Percentiles rank a stretch among this genome's conserved stretches.
Conservation (phyloP, 257 asterid species). For the Leptodermis oblonga region DNA sequence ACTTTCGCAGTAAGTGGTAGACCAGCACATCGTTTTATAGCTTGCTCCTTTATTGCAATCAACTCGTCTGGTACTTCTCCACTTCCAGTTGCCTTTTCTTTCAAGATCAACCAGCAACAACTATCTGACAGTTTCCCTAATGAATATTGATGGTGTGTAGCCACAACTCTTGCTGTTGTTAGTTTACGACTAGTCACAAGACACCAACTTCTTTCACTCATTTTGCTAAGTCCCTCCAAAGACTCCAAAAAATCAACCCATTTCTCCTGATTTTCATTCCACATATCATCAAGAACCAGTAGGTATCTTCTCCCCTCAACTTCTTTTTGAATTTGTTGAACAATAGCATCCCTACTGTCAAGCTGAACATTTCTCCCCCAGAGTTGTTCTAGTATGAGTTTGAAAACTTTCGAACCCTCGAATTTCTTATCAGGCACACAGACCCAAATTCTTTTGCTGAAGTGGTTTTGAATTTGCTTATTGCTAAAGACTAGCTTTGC, state of each 20-base stretch:
- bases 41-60: not conserved
- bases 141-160: not conserved
- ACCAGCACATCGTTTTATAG: not conserved
- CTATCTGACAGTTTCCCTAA: not conserved
- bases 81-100: not conserved
- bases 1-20: conserved; percentile 13
- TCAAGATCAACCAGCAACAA: conserved; percentile 6
- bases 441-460: conserved; percentile 19
- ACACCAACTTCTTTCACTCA: not conserved
- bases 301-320: conserved; percentile 7
- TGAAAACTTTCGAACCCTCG: conserved; percentile 11
- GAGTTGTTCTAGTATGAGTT: conserved; percentile 6
- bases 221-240: not conserved
- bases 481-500: conserved; percentile 16
- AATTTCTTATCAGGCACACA: conserved; percentile 18
- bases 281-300: conserved; percentile 17
- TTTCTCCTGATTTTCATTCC: not conserved
- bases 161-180: not conserved
- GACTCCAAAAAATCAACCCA: conserved; percentile 9
- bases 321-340: not conserved
- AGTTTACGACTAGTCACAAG: conserved; percentile 6
- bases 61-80: not conserved
- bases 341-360: not conserved
- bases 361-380: not conserved
- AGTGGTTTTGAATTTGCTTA: not conserved